Conservation (phyloP, 1,139 yeast species). For the Hemisphaericaspora lyxosophila region DNA sequence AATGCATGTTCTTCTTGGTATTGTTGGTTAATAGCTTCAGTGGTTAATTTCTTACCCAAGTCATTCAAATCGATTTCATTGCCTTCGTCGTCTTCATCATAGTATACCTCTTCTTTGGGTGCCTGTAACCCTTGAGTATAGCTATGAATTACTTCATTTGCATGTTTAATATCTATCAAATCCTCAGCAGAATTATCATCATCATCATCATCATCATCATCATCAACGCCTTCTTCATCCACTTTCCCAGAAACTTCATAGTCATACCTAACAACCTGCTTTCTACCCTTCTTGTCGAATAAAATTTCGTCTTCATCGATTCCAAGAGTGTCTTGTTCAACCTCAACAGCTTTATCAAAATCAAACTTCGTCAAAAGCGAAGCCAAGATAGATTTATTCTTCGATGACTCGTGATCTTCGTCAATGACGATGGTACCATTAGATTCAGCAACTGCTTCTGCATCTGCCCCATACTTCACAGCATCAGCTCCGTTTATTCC, state of each 20-base stretch:
- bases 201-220: conserved; percentile 22
- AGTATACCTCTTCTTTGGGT: conserved; percentile 35
- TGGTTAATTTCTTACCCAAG: conserved; percentile 25
- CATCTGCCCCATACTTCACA: conserved; percentile 18
- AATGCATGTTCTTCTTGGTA: conserved; percentile 29
- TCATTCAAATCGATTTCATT: conserved; percentile 32
- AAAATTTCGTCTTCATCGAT: conserved; percentile 44
- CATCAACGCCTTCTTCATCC: too few relatives aligned
- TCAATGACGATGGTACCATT: conserved; percentile 14
- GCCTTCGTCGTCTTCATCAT: conserved; percentile 47
- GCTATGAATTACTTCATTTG: conserved; percentile 22
- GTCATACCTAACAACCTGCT: conserved; percentile 33
- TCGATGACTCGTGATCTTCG: conserved; percentile 25
- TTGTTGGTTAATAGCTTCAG: conserved; percentile 27
- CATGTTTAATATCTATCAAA: conserved; percentile 22
- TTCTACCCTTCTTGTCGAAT: conserved; percentile 49
- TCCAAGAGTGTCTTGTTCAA: conserved; percentile 44
- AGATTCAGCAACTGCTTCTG: conserved; percentile 9
- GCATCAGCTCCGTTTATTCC: conserved; percentile 27
- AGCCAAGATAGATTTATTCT: conserved; percentile 50
- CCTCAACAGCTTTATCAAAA: conserved; percentile 60
- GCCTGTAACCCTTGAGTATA: conserved; percentile 20
- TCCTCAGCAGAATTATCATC: conserved; percentile 17
- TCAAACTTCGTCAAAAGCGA: conserved; percentile 52
- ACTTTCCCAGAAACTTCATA: conserved; percentile 36